Percentiles rank a stretch among this genome's conserved stretches.
These are phyloP conservation scores for Globisporangium ultimum DNA, from an alignment of 352 stramenopile species.

Conservation along the genomic window DNA sequence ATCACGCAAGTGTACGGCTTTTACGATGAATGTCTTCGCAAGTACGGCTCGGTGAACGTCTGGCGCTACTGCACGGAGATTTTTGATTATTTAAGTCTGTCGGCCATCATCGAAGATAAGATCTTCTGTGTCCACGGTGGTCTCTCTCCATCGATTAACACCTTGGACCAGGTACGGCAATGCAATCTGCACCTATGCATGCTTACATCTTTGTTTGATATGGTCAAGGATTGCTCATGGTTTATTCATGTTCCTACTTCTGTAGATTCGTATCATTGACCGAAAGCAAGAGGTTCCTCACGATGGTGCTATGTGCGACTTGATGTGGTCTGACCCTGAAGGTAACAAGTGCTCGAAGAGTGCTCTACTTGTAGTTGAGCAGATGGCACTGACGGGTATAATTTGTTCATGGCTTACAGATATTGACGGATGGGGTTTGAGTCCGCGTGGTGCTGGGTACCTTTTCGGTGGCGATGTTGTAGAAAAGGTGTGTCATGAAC, in stretches of 20 bases:
- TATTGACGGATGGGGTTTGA: constrained; percentile 98
- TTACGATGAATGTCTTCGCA: constrained; percentile 98
- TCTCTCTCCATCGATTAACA: constrained; percentile 92
- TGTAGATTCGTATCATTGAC: constrained; percentile 88
- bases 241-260: not conserved
- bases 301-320: constrained; percentile 99
- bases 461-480: constrained; percentile 98
- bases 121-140: constrained; percentile 99
- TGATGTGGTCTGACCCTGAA: constrained; percentile 94
- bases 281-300: constrained; percentile 99
- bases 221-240: constrained; percentile 4
- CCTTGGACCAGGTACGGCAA: constrained; percentile 75
- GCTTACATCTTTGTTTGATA: constrained; percentile 3
- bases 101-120: constrained; percentile 98
- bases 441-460: constrained; percentile 96
- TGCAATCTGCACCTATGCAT: not conserved
- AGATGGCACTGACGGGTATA: too few relatives aligned
- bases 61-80: constrained; percentile 99
- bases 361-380: not conserved
- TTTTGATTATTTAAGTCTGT: constrained; percentile 99
- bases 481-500: constrained; percentile 67
- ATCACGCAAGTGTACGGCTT: constrained; percentile 99
- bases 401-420: constrained; percentile 52
- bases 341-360: constrained; percentile 14
- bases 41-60: constrained; percentile 99